Percentiles rank a stretch among this genome's conserved stretches.
Conservation (phyloP, 805 yeast species). For the Metschnikowia matae region DNA sequence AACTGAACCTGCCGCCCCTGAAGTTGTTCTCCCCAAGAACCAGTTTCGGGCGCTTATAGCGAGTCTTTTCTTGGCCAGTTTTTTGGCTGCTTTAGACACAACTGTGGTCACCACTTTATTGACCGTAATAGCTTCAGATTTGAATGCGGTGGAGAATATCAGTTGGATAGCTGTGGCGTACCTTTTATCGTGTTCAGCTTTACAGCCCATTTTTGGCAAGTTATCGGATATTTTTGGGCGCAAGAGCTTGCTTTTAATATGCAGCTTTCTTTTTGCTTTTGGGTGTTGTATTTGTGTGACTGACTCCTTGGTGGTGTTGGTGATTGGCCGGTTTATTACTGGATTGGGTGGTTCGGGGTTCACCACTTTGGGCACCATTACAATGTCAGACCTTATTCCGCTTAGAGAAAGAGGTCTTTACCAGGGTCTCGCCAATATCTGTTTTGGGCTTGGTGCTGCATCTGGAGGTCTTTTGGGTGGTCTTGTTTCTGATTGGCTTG, state of each 20-base stretch:
- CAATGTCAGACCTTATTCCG: conserved; percentile 73
- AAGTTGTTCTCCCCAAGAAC: conserved; percentile 18
- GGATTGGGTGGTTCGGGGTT: conserved; percentile 95
- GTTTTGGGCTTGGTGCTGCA: conserved; percentile 65
- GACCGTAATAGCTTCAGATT: conserved; percentile 64
- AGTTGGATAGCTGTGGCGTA: conserved; percentile 76
- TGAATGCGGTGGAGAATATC: conserved; percentile 56
- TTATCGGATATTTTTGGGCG: conserved; percentile 71
- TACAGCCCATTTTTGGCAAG: conserved; percentile 71
- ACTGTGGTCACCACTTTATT: conserved; percentile 66
- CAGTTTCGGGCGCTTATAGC: conserved; percentile 29
- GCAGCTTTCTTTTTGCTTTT: conserved; percentile 51
- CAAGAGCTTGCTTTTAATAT: conserved; percentile 46
- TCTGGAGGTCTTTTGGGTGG: conserved; percentile 50
- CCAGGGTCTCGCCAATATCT: conserved; percentile 78
- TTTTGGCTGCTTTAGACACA: conserved; percentile 62
- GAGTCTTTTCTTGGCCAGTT: conserved; percentile 38
- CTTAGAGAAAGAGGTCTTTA: conserved; percentile 72
- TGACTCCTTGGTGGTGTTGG: conserved; percentile 43
- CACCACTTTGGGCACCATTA: conserved; percentile 67
- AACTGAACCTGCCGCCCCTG: not conserved
- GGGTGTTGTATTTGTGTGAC: conserved; percentile 57
- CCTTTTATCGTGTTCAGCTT: conserved; percentile 62
- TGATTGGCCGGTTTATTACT: conserved; percentile 63
- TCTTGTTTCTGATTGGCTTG: conserved; percentile 48